These are phyloP conservation scores for Clonostachys rhizophaga DNA, from an alignment of 2,329 filamentous ascomycete genomes.

Conservation along the genomic window DNA sequence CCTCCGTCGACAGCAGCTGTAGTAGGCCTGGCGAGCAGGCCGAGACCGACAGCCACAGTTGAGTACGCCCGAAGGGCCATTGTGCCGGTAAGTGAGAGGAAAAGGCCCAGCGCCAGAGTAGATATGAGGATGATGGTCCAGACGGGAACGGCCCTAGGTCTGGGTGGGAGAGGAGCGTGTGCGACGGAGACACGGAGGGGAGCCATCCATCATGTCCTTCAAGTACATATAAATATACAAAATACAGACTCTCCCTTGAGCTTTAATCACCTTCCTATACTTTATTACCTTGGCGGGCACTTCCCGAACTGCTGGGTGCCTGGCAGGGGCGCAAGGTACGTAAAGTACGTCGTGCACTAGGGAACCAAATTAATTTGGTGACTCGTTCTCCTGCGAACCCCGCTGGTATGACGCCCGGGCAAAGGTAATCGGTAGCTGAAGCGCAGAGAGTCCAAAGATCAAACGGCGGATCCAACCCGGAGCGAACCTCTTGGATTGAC, in stretches of 20 bases:
- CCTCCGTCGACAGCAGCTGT: conserved; percentile 23
- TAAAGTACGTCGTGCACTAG: too few relatives aligned
- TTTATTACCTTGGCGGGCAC: too few relatives aligned
- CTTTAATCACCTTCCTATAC: too few relatives aligned
- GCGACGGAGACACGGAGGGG: not conserved
- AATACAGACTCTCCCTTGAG: not conserved
- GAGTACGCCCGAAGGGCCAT: not conserved
- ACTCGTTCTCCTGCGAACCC: too few relatives aligned
- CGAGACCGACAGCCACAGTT: conserved; percentile 2
- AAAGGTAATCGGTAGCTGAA: too few relatives aligned
- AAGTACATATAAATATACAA: not conserved
- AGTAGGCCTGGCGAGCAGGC: not conserved
- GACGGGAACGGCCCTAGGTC: not conserved
- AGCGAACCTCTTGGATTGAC: too few relatives aligned
- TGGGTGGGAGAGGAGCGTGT: not conserved
- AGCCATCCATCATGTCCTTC: not conserved
- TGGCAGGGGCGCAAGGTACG: too few relatives aligned
- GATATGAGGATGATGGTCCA: not conserved
- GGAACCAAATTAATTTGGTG: too few relatives aligned
- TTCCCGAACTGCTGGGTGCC: too few relatives aligned
- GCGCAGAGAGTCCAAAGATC: too few relatives aligned
- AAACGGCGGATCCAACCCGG: too few relatives aligned
- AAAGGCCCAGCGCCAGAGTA: not conserved
- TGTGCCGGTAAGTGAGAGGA: not conserved
- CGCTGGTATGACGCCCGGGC: too few relatives aligned